Evolutionary conservation across 345 rosid genomes (phyloP), one percentile per base, ranked within the genome.

Genomic region (Populus alba): DNA sequence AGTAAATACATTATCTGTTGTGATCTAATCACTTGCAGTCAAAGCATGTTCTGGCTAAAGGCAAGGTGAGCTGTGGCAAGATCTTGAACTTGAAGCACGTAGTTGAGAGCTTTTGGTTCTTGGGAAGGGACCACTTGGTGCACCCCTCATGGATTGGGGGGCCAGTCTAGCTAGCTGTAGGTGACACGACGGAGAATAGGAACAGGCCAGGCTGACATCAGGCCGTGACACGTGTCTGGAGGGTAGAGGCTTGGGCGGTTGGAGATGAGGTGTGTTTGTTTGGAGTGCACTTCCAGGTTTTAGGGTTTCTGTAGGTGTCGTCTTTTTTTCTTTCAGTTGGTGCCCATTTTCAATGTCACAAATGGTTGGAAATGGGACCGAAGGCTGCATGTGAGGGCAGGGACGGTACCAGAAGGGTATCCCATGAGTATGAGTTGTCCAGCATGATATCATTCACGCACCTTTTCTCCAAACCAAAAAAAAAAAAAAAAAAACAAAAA

Each of bases 391-490:
- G 89, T 88, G 89, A 82, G 23, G 25, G 83, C 45, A 23, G 55
- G 23, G 51, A 13, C 13, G 61, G 39, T 23, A 25, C 55, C 67
- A 73, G 25, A 18, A 51, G 51, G 73, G 51, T 9, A 77, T 53
- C 85, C 76, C 25, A 75, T 67, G 77, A 55, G 8, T 17, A 9
- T 81, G 89, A 83, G 91, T 80, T 88, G 91, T 77, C 80, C 5
- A 23, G 68, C 89, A 85, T 78, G 22, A 77, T 43, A 10, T 15
- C 13, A 17, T 27, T 3, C 5, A 29, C 1, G 8, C 38, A 13
- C 73, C 23, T 13, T 57, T 2, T 13, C 59, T 20, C 7, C 1
- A 53, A 6, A 33, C 25, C n/a, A n/a, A n/a, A 17, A 10, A 18
- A n/a, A 15, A 8, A 31, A 17, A 23, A 29, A 29, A 29, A 3